Evolutionary conservation across 129 eudicot species (phyloP), one percentile per base, ranked within the genome.

Genomic region (Smallanthus sonchifolius): DNA sequence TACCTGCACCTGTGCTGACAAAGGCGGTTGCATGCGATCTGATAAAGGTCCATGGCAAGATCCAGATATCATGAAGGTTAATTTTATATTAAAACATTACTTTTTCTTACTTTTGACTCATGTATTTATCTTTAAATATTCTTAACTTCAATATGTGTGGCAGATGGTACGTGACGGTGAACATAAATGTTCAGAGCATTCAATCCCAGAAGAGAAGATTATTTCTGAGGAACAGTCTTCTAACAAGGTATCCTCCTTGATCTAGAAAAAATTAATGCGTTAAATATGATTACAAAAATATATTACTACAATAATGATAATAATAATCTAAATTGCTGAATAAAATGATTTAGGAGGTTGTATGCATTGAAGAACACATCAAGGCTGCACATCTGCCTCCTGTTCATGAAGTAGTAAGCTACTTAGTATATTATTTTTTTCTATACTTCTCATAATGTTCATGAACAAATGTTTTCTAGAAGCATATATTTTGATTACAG

Each of bases 41-140:
- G 98, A 94, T 71, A 94, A 82, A 80, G 98, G 98, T 66, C 97
- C 98, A 62, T 94, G 98, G 98, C 90, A 88, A 76, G 98, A 94
- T 75, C 84, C 87, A 32, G 98, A 90, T 9, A 94, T 90, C 34
- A 90, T 94, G 87, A 88, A 90, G 97, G 98, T 91, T 32, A 67
- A 10, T 14, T 54, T 19, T 13, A 49, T 17, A 47, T 48, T 78
- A 17, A 0, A 11, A 68, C 44, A 3, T 45, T 16, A 36, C 15
- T 74, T 55, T 6, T 67, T 52, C 5, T 70, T 48, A 7, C 37
- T 77, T 51, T 45, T 17, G 0, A 14, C 15, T 40, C 36, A 10
- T 52, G 44, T 13, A 45, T 55, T 13, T 72, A n/a, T 54, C 2
- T 64, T 2, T 35, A 56, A 28, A 34, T 34, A 9, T 28, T 59